These are phyloP conservation scores for Penicillium subrubescens DNA, from an alignment of 495 filamentous ascomycete species.

Conservation along the genomic window DNA sequence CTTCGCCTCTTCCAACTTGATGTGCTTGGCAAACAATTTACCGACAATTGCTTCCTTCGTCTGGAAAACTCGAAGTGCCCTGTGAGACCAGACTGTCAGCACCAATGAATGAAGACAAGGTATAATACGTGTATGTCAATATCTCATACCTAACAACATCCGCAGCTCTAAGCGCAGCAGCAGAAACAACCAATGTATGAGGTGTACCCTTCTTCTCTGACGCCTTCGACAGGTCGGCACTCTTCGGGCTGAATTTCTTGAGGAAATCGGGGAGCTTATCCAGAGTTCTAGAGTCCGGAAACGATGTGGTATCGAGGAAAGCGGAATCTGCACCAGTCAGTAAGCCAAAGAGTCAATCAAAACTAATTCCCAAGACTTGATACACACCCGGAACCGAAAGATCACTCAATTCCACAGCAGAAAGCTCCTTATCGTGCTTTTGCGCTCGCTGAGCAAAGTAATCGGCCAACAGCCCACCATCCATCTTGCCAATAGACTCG, in stretches of 20 bases:
- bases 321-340: conserved; percentile 46
- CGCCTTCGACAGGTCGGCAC: conserved; percentile 55
- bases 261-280: conserved; percentile 78
- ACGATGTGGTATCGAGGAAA: conserved; percentile 75
- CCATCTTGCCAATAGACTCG: conserved; percentile 77
- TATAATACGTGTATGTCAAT: background rate
- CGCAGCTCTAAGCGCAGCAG: conserved; percentile 78
- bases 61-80: conserved; percentile 75
- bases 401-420: conserved; percentile 80
- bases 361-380: too few relatives aligned
- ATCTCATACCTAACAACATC: conserved; percentile 67
- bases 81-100: conserved; percentile 27
- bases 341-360: background rate
- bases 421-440: conserved; percentile 77
- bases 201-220: conserved; percentile 74
- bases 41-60: conserved; percentile 74
- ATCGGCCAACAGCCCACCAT: conserved; percentile 80
- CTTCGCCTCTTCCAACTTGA: conserved; percentile 88
- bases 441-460: conserved; percentile 77
- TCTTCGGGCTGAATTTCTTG: conserved; percentile 59
- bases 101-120: background rate
- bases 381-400: conserved; percentile 74
- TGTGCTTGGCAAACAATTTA: conserved; percentile 97
- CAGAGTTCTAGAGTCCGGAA: conserved; percentile 59
- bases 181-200: conserved; percentile 81